A percentile compares a stretch with the other conserved stretches of the same genome.
Conservation (phyloP, 2,329 filamentous ascomycete genomes). For the Phialemoniopsis sp. region DNA sequence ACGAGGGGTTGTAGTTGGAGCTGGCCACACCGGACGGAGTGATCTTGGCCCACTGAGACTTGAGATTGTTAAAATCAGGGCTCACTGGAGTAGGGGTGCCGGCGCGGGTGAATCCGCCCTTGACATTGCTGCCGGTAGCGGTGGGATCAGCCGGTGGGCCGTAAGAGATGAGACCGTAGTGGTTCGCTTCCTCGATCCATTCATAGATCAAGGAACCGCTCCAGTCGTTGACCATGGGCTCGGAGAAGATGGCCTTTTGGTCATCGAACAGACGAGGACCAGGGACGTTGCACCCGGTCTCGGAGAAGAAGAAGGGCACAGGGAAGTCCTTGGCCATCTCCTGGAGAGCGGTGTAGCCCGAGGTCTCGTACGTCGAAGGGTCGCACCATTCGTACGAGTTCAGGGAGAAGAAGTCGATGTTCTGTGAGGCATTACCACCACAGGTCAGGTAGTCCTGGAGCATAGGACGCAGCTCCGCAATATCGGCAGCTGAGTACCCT, state of each 20-base stretch:
- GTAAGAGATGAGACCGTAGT: conserved; percentile 79
- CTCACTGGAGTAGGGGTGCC: conserved; percentile 70
- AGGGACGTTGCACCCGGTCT: conserved; percentile 75
- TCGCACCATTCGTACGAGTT: conserved; percentile 86
- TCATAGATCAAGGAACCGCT: conserved; percentile 85
- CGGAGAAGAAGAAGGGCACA: conserved; percentile 86
- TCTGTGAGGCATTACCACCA: conserved; percentile 63
- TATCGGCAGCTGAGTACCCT: conserved; percentile 85
- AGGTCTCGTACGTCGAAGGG: conserved; percentile 47
- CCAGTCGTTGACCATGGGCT: conserved; percentile 65
- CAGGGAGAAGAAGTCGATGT: conserved; percentile 78
- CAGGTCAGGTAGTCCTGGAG: conserved; percentile 73
- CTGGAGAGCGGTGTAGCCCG: conserved; percentile 69
- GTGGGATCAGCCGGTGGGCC: conserved; percentile 52
- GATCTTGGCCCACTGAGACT: conserved; percentile 70
- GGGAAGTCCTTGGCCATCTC: conserved; percentile 64
- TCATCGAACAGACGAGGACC: conserved; percentile 63
- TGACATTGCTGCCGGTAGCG: conserved; percentile 48
- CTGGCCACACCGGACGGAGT: conserved; percentile 64
- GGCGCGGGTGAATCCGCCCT: conserved; percentile 64
- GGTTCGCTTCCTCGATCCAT: conserved; percentile 81
- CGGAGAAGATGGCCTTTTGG: conserved; percentile 72
- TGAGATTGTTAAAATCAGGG: conserved; percentile 77
- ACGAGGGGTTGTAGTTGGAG: conserved; percentile 59
- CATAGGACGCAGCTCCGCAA: conserved; percentile 61